Base-by-base conservation (phyloP, 169 alveolate genomes). In the Babesia caballi region DNA sequence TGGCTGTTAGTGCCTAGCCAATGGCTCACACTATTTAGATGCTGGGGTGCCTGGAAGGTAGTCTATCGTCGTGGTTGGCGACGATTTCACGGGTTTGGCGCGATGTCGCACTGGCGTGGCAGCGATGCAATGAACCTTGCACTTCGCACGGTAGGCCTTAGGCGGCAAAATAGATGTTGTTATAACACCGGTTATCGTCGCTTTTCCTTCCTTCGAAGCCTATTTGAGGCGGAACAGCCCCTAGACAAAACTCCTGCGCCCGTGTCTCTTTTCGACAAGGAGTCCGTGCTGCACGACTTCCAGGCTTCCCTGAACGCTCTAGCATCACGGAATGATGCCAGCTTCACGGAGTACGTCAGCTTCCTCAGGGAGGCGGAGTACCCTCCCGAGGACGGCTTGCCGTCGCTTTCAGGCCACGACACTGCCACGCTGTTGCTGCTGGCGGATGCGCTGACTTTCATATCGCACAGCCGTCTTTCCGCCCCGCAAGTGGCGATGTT, bases 221-320 rank as follows among this genome's bases (percentile, higher is more conserved):
- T 63, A 0, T 63, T 63, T 47, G 53, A 49, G 25, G 3, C 32
- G 30, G 60, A 46, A 14, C 23, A n/a, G 11, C 73, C 59, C 0
- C 21, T 63, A 19, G 73, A 63, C 27, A 46, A 23, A 7, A 21
- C 63, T 4, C 57, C 66, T 9, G 77, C 40, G 19, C 19, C 56
- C 3, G 58, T 66, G 25, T 38, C 67, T 17, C 61, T 75, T 21
- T 69, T 49, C 58, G 85, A 75, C 49, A 65, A 66, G 58, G 71
- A 61, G 23, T 46, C 78, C 1, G 66, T 50, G 15, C 49, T 65
- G 9, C 70, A 50, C 12, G 57, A 41, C 33, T 75, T 75, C 71
- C 30, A 35, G 52, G 17, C 58, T n/a, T 32, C 49, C 44, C 56
- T 75, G 27, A 51, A 66, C 56, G 40, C 77, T 6, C 27, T 75